Conservation (phyloP, 1,139 yeast genomes). For the Pichia sp. region DNA sequence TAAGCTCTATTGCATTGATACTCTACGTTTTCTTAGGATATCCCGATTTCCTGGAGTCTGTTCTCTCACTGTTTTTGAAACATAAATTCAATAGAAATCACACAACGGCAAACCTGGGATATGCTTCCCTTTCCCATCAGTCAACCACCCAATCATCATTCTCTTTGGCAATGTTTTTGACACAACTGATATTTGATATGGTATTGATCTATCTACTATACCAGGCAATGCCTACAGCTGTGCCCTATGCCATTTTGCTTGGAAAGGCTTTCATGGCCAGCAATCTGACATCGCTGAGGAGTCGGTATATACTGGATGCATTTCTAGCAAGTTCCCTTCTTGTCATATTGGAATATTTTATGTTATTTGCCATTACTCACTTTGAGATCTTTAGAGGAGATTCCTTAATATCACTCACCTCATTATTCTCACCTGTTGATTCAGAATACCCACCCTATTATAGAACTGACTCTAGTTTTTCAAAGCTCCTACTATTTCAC, state of each 20-base stretch:
- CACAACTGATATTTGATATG: constrained; percentile 21
- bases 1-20: constrained; percentile 33
- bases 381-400: constrained; percentile 12
- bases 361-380: constrained; percentile 11
- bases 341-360: constrained; percentile 13
- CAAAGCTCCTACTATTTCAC: constrained; percentile 14
- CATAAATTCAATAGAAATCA: constrained; percentile 20
- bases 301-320: constrained; percentile 22
- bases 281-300: constrained; percentile 38
- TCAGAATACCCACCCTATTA: constrained; percentile 8
- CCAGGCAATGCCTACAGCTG: constrained; percentile 30
- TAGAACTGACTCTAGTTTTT: constrained; percentile 7
- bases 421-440: constrained; percentile 9
- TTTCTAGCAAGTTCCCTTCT: constrained; percentile 17
- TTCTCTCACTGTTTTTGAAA: constrained; percentile 31
- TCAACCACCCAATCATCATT: too few relatives aligned
- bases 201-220: constrained; percentile 21
- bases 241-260: constrained; percentile 36
- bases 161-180: not conserved
- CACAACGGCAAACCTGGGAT: too few relatives aligned
- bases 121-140: too few relatives aligned
- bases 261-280: constrained; percentile 47
- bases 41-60: constrained; percentile 36
- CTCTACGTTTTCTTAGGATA: constrained; percentile 38
- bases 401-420: constrained; percentile 4